Evolutionary conservation across 148 eudicot species (phyloP), one percentile per base, ranked within the genome.

Genomic region (Chenopodium berlandieri): DNA sequence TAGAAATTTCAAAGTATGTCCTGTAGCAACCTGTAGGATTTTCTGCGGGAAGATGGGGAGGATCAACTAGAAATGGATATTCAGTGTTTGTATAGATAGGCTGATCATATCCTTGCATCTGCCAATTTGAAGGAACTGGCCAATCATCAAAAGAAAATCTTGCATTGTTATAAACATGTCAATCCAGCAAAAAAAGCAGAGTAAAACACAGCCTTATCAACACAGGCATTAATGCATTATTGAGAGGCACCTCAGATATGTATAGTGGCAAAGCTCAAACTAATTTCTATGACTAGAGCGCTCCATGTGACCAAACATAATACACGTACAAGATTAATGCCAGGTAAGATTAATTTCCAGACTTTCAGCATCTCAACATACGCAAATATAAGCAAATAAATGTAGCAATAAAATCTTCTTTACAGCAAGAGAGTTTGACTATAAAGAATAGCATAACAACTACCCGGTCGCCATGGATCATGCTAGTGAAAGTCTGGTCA

Each of bases 21-120:
- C 99, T 93, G 93, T 91, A 94, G 89, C 97, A 95, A 80, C 99
- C 99, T 31, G 94, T 93, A 52, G 92, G 94, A 88, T 95, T 95
- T 83, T 93, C 97, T 31, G 84, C 94, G n/a, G 99, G 97, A 84
- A 94, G 93, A 72, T 86, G 82, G 44, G 99, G 99, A 73, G 97
- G 99, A 85, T 92, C 85, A 82, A 95, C 86, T 56, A 88, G 94
- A 85, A 95, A 95, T 17, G 99, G 97, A 87, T 90, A 95, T 46
- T 86, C 75, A 22, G 88, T 69, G 81, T 95, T 95, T 30, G 99
- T 95, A 78, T 95, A 95, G 77, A 93, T 95, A 83, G 99, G 99
- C 84, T 72, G 87, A 82, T 89, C 97, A 87, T 87, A 92, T 83
- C 97, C 97, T 80, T 95, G 99, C 97, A 93, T 87, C 91, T 95